Base-by-base conservation (phyloP, 208 protist species). In the Acanthamoeba healyi region DNA sequence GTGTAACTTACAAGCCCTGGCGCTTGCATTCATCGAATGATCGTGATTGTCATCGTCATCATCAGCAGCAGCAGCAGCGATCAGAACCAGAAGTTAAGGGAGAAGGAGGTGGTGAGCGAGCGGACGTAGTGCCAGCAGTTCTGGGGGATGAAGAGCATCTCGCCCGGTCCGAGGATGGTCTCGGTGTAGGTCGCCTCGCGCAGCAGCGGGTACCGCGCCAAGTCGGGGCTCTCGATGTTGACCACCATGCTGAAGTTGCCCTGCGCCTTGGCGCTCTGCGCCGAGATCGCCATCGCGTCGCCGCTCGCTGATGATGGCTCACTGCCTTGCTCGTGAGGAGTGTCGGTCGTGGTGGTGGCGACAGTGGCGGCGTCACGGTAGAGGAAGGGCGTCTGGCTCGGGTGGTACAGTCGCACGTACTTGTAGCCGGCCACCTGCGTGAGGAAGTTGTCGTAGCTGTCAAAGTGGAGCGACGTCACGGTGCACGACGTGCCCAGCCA, bases 391-490 rank as follows among this genome's bases (percentile, higher is more conserved):
- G 38, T 84, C 49, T 94, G 81, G 36, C 34, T 72, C 44, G 82
- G 34, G 29, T 24, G 40, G 54, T 95, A 95, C 0, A 95, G 63
- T 5, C 94, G 44, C 38, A 95, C 74, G 74, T 95, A 95, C 94
- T 95, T 95, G 58, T 77, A 95, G 22, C 94, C 94, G 58, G 92
- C 82, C 12, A 95, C 79, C 51, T 95, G 94, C 17, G 84, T 54
- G 17, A 95, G 44, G 24, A 95, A 91, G 58, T 95, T 95, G 44
- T 95, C 94, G 74, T 95, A 95, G 34, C 56, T 87, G 38, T 95
- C 94, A n/a, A 63, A 94, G 56, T 95, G 94, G 32, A 95, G 56
- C 46, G 90, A 87, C 32, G 94, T 95, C 0, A 95, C 63, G 2
- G 94, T 95, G 63, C 93, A 54, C 15, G 58, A 42, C 10, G 94